Percentiles rank a stretch among this genome's conserved stretches.
Evolutionary conservation across 768 basidiomycete species (phyloP).

Genomic region (Asterophora parasitica): DNA sequence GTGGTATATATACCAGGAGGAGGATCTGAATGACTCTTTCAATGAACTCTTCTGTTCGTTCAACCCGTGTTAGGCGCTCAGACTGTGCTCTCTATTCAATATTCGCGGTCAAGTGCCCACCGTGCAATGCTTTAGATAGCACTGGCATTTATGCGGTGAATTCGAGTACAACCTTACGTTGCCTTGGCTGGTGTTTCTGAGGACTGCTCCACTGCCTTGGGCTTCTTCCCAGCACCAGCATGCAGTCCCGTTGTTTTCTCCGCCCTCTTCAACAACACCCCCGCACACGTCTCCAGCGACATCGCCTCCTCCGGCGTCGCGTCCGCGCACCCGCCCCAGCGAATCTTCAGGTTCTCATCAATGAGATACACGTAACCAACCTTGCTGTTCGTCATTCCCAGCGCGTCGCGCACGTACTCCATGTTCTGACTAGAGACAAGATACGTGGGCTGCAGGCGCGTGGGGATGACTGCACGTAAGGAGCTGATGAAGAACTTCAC

Average conservation of each 20-base stretch:
- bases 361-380: conserved; percentile 91
- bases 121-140: too few species aligned
- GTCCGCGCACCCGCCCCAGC: conserved; percentile 92
- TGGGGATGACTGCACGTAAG: conserved; percentile 63
- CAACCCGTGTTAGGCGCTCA: too few species aligned
- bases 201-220: not conserved
- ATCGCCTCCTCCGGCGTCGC: conserved; percentile 70
- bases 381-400: conserved; percentile 86
- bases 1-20: not conserved
- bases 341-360: conserved; percentile 76
- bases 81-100: too few species aligned
- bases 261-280: conserved; percentile 61
- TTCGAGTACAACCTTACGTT: too few species aligned
- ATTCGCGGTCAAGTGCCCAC: too few species aligned
- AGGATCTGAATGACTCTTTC: not conserved
- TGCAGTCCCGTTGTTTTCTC: conserved; percentile 24
- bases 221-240: conserved; percentile 1
- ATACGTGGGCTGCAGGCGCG: conserved; percentile 63
- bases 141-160: too few species aligned
- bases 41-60: too few species aligned
- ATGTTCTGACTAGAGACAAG: conserved; percentile 79
- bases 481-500: conserved; percentile 79
- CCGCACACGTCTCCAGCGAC: conserved; percentile 63
- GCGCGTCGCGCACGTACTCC: conserved; percentile 77
- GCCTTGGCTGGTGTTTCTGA: too few species aligned